Evolutionary conservation across 2,329 filamentous ascomycete species (phyloP), one percentile per base, ranked within the genome.

Genomic region (Myriangium duriaei): DNA sequence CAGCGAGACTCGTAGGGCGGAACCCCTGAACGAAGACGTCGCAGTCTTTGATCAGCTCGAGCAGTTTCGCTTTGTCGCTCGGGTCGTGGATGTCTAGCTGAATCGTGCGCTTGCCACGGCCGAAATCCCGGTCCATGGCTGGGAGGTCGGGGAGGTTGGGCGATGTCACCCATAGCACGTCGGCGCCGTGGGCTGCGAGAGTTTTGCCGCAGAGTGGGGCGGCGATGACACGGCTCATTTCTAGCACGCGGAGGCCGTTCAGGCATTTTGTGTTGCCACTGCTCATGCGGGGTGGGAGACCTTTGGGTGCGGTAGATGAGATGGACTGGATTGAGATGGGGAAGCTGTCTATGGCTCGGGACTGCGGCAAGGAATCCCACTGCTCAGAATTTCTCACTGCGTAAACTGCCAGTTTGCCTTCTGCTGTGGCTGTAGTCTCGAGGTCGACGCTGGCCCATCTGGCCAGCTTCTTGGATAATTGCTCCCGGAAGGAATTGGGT

Each of bases 1-100:
- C 0, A 72, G 56, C 42, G 63, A 63, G 2, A 63, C 62, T 0
- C 68, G 67, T 3, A 68, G 56, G 45, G 64, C 71, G 1, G 64
- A 53, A 48, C 67, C 63, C n/a, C n/a, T n/a, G n/a, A 1, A 67
- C 46, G 40, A 68, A 62, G 2, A 67, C 61, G 28, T 67, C 59
- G 1, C 59, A 57, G 2, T 48, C 44, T 5, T 50, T 48, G 4
- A 61, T 45, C 1, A 68, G 53, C 0, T 43, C 29, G 1, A 48
- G 29, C 0, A 67, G 40, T 4, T 37, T 48, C 1, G 40, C 30
- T 13, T 39, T 46, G 12, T 58, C 59, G 2, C 36, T 11, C 1
- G 38, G 15, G 0, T 46, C 12, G 13, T 52, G 34, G 0, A 65
- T 43, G 39, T 65, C 58, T 1, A 64, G 47, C 32, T 60, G 47